Base-by-base conservation (phyloP, 306 rosid species). In the Rosa rugosa region DNA sequence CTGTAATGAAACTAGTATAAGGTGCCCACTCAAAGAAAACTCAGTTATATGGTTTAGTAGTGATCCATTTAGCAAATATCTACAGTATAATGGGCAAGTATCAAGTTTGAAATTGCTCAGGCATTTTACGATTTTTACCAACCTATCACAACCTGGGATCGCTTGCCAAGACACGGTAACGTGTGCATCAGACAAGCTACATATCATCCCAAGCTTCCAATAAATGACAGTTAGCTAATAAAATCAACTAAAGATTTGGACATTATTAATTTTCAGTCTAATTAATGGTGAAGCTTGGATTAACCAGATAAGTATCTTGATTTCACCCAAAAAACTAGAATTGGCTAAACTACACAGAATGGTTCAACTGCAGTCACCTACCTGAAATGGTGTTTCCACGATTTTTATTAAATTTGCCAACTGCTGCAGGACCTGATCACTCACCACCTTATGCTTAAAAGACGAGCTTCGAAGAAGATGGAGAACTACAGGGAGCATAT, bases 401-500 rank as follows among this genome's bases (percentile, higher is more conserved):
- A 88, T 88, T 85, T 87, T 95, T 40, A 86, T 81, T 80, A 93
- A 88, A 85, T 89, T 93, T 42, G 93, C 93, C 87, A 95, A 82
- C 84, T 95, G 97, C 86, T 83, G 91, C 72, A 95, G 81, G 40
- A 95, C 93, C 71, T 93, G 97, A 57, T 71, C 80, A 73, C 88
- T 83, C 57, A 80, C 96, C 84, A 95, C 90, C 90, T 90, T 91
- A 83, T 78, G 93, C 91, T 91, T 93, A 80, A 93, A 95, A 76
- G 90, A 85, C 42, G 89, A 87, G 88, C 93, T 95, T 75, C 91
- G 93, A 51, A 95, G 97, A 85, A 95, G 95, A 89, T 93, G 99
- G 79, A 93, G 94, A 65, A 93, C 94, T 74, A 95, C 98, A 14
- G 99, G 99, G 85, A 93, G 91, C 83, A 89, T 75, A 83, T 95